phyloP scores from a whole-genome alignment of 208 protist species.

The Blastocrithidia nonstop region DNA sequence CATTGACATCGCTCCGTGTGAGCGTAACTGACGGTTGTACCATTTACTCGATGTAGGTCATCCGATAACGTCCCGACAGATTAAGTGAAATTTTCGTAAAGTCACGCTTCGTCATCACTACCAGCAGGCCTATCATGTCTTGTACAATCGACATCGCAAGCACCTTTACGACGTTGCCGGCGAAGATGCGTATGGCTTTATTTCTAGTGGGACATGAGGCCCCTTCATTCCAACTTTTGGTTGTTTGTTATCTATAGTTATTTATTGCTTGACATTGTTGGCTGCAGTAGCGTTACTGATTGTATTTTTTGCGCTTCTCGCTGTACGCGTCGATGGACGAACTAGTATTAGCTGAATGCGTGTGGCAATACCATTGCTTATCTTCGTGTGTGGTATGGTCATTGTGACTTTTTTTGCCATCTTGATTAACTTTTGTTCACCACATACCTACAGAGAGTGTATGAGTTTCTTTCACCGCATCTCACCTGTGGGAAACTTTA shows the following conservation, averaged over 20 bases:
- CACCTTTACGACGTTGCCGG: slow-evolving; percentile 68
- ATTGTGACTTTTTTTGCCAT: slow-evolving; percentile 31
- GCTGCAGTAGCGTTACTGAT: slow-evolving; percentile 32
- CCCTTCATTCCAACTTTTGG: slow-evolving; percentile 55
- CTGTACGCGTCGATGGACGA: slow-evolving; percentile 20
- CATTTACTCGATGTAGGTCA: slow-evolving; percentile 60
- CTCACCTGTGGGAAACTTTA: slow-evolving; percentile 58
- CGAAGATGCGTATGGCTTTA: slow-evolving; percentile 71
- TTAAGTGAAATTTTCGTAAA: slow-evolving; percentile 78
- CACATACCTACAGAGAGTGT: slow-evolving; percentile 31
- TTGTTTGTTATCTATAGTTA: slow-evolving; percentile 18
- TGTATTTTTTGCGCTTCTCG: slow-evolving; percentile 60
- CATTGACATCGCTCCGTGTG: too few species aligned
- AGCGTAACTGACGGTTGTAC: slow-evolving; percentile 82
- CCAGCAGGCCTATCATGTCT: slow-evolving; percentile 70
- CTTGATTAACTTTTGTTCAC: slow-evolving; percentile 28
- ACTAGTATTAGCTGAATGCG: slow-evolving; percentile 17
- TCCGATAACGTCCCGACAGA: slow-evolving; percentile 49
- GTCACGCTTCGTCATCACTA: slow-evolving; percentile 78
- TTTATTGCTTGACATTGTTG: slow-evolving; percentile 47
- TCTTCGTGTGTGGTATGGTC: slow-evolving; percentile 22
- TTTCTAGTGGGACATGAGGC: slow-evolving; percentile 73
- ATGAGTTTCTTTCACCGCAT: slow-evolving; percentile 43
- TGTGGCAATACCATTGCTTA: slow-evolving; percentile 35
- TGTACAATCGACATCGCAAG: slow-evolving; percentile 63